Percentiles rank a stretch among this genome's conserved stretches.
These are phyloP conservation scores for Benincasa hispida DNA, from an alignment of 306 rosid genomes.

Conservation along the genomic window DNA sequence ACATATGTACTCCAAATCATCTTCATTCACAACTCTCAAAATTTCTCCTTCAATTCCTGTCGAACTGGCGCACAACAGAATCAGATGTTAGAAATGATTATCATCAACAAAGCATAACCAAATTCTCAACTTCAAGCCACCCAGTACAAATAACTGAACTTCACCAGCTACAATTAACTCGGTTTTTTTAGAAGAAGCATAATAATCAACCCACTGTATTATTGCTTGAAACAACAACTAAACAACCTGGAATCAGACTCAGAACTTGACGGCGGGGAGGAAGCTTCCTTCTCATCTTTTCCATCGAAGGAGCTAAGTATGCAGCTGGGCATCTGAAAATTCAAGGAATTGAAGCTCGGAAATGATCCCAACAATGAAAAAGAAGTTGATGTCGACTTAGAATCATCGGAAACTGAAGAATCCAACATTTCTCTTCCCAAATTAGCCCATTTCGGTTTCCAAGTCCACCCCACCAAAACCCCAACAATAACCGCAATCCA, in stretches of 20 bases:
- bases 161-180: not conserved
- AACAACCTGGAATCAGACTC: slow-evolving; percentile 27
- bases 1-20: slow-evolving; percentile 35
- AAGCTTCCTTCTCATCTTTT: slow-evolving; percentile 6
- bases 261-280: slow-evolving; percentile 11
- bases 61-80: slow-evolving; percentile 17
- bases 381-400: not conserved
- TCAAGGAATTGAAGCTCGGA: slow-evolving; percentile 30
- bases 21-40: slow-evolving; percentile 17
- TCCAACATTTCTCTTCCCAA: slow-evolving; percentile 29
- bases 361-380: slow-evolving; percentile 6
- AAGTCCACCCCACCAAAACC: slow-evolving; percentile 75
- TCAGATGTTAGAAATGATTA: not conserved
- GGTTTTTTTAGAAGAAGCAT: not conserved
- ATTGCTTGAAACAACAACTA: slow-evolving; percentile 3
- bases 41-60: slow-evolving; percentile 26
- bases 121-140: not conserved
- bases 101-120: not conserved
- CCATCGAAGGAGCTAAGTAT: slow-evolving; percentile 20
- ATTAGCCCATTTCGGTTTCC: slow-evolving; percentile 82
- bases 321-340: slow-evolving; percentile 26
- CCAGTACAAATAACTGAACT: not conserved
- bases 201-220: not conserved
- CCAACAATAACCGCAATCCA: slow-evolving; percentile 74
- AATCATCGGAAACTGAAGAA: slow-evolving; percentile 14